Conservation (phyloP, 2,329 filamentous ascomycete genomes). For the Stagonosporopsis cucurbitacearum region DNA sequence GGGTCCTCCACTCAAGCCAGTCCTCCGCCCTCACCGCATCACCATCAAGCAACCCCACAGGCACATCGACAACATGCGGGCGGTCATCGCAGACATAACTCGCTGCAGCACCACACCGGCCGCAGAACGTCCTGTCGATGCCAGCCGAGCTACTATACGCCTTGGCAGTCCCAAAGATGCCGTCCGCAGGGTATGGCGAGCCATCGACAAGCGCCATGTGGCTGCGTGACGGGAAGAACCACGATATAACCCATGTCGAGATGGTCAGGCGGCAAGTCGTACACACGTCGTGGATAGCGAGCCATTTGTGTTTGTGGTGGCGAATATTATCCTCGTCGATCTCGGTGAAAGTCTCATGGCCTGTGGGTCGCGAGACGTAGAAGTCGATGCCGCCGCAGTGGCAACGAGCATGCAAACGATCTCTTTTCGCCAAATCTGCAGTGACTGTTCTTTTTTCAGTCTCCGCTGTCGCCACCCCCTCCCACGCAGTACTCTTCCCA, state of each 20-base stretch:
- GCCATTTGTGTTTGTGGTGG: slow-evolving; percentile 17
- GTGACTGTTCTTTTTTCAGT: neutral
- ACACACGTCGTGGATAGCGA: slow-evolving; percentile 60
- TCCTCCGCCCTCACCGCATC: slow-evolving; percentile 61
- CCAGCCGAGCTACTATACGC: slow-evolving; percentile 62
- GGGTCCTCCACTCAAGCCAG: slow-evolving; percentile 68
- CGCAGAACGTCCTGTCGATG: slow-evolving; percentile 67
- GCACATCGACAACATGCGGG: slow-evolving; percentile 52
- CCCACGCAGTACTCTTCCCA: slow-evolving; percentile 5
- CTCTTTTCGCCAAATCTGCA: neutral
- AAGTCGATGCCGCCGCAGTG: slow-evolving; percentile 65
- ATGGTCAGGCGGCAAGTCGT: slow-evolving; percentile 65
- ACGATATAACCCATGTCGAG: slow-evolving; percentile 69
- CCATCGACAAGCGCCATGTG: slow-evolving; percentile 55
- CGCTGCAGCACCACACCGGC: slow-evolving; percentile 66
- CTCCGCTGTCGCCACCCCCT: neutral
- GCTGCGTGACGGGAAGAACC: slow-evolving; percentile 72
- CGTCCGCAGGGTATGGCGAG: slow-evolving; percentile 46
- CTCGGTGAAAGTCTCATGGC: slow-evolving; percentile 44
- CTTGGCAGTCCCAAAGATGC: slow-evolving; percentile 54
- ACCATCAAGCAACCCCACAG: slow-evolving; percentile 63
- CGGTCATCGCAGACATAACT: slow-evolving; percentile 66
- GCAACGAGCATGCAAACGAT: slow-evolving; percentile 55
- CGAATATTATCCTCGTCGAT: slow-evolving; percentile 13
- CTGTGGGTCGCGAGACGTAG: slow-evolving; percentile 61